These are phyloP conservation scores for Daedalea quercina DNA, from an alignment of 768 basidiomycete genomes.

Conservation along the genomic window DNA sequence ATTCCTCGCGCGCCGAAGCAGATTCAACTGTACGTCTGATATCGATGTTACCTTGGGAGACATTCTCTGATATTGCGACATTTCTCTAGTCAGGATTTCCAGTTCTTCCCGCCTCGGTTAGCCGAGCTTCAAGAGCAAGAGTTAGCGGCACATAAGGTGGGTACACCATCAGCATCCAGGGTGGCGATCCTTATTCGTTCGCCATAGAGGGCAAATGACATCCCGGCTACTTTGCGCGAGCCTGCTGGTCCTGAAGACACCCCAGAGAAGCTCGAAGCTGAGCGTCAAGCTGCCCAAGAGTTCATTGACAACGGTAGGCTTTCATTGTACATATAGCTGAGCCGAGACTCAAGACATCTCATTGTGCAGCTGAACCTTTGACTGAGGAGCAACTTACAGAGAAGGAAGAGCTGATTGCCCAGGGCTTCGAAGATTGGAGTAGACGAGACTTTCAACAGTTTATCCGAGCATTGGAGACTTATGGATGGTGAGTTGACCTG, in stretches of 20 bases:
- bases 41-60: background rate
- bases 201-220: slow-evolving; percentile 56
- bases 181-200: background rate
- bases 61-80: background rate
- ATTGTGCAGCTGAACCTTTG: slow-evolving; percentile 67
- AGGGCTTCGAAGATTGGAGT: slow-evolving; percentile 90
- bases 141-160: slow-evolving; percentile 71
- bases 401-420: slow-evolving; percentile 70
- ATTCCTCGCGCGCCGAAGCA: slow-evolving; percentile 85
- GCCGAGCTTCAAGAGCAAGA: slow-evolving; percentile 84
- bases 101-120: slow-evolving; percentile 86
- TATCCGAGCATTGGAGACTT: slow-evolving; percentile 65
- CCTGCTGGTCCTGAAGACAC: slow-evolving; percentile 67
- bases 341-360: background rate
- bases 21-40: slow-evolving; percentile 57
- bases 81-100: slow-evolving; percentile 77
- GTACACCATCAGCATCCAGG: background rate
- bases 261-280: slow-evolving; percentile 78
- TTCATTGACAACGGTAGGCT: slow-evolving; percentile 76
- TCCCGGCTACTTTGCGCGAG: slow-evolving; percentile 58
- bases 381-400: slow-evolving; percentile 80
- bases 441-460: slow-evolving; percentile 92
- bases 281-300: slow-evolving; percentile 72
- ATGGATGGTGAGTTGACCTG: slow-evolving; percentile 61
- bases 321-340: background rate